Evolutionary conservation across 306 rosid genomes (phyloP), one percentile per base, ranked within the genome.

Genomic region (Malus sylvestris): DNA sequence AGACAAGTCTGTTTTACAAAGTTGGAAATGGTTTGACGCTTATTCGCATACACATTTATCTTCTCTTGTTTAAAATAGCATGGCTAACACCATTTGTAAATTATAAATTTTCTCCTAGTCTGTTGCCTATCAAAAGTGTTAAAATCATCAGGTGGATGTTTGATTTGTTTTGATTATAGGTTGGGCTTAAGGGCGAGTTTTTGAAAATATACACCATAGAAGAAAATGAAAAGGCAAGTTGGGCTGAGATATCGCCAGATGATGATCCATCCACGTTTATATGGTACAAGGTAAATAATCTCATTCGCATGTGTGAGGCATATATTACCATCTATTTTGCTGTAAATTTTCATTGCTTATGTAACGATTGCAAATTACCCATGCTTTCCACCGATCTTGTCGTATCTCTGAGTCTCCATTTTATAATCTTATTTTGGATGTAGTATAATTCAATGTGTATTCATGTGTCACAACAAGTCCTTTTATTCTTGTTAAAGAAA

Each of bases 131-230:
- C 7, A 46, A 5, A 55, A 10, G 53, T 49, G 10, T 53, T 38
- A 63, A 49, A 14, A 19, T 33, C 44, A 27, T 4, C 27, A 20
- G 16, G 4, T 30, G 16, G 70, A 64, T 49, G 33, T 52, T 52
- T 66, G 12, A 35, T 22, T 64, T 32, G 29, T 70, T 71, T 80
- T 67, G 23, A 67, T 82, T 70, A 65, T 71, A 94, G 98, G 96
- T 94, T 82, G 98, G 98, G 78, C 92, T 94, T 68, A 83, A 83
- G 78, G 98, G 98, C 44, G 98, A 94, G 74, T 81, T 81, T 77
- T 79, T 84, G 10, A 82, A 88, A 75, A 83, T 76, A 81, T 90
- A 90, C 81, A 65, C 81, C 55, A 38, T 67, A 30, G 91, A 87
- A 86, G 93, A 81, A 68, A 85, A 78, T 75, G 85, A 90, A 22